These are phyloP conservation scores for Solanum virginianum DNA, from an alignment of 257 asterid genomes.

Conservation along the genomic window DNA sequence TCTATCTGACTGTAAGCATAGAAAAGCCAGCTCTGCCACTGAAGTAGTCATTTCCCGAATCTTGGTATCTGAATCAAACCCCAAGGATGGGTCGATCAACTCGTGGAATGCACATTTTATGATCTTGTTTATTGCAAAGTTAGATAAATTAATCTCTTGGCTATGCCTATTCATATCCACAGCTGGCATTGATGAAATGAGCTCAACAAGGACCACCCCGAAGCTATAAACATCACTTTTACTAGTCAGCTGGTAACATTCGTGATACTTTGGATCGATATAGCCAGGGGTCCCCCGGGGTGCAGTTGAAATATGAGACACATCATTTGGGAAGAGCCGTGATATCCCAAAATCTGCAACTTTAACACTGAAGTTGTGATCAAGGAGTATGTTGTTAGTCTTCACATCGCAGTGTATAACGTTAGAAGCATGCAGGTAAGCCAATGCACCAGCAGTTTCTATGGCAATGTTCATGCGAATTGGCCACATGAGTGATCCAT, in stretches of 20 bases:
- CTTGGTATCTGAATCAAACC: background rate
- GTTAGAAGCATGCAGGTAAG: background rate
- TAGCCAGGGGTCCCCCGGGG: background rate
- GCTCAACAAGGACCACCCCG: background rate
- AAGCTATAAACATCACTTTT: background rate
- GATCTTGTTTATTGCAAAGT: background rate
- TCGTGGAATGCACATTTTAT: background rate
- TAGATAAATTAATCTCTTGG: background rate
- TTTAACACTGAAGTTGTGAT: background rate
- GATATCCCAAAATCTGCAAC: constrained; percentile 4
- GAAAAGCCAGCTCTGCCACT: background rate
- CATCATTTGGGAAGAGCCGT: background rate
- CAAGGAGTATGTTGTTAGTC: background rate
- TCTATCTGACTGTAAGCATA: background rate
- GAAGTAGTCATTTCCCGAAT: background rate
- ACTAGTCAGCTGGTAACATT: background rate
- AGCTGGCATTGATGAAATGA: background rate
- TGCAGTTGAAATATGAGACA: background rate
- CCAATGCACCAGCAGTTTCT: background rate
- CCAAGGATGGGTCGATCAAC: background rate
- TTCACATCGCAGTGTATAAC: background rate
- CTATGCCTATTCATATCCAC: background rate
- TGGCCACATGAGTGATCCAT: background rate
- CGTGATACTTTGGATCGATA: background rate
- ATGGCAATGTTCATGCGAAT: background rate